Evolutionary conservation across 106 monocot genomes (phyloP).

Genomic region (Acorus calamus): DNA sequence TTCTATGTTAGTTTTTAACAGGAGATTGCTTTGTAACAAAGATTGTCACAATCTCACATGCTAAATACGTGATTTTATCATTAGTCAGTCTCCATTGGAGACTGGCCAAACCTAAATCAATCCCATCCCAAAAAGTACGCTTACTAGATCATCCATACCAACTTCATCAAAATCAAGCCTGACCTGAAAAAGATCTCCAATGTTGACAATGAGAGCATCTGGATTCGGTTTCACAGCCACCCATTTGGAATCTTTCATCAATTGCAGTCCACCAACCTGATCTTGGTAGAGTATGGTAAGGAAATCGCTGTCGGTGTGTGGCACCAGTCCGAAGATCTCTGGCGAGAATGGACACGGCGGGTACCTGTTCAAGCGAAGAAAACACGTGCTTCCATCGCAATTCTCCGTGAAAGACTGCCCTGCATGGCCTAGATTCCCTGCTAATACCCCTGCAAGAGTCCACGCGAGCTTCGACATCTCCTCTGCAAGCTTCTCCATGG

Average conservation of each 20-base stretch:
- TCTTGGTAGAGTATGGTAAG: conserved; percentile 83
- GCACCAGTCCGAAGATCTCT: conserved; percentile 45
- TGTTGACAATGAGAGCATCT: conserved; percentile 75
- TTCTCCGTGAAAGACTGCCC: conserved; percentile 21
- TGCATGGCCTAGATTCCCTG: conserved; percentile 39
- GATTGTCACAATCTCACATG: too few relatives aligned
- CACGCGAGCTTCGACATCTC: conserved; percentile 40
- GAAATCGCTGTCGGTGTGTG: conserved; percentile 95
- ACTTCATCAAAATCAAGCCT: too few relatives aligned
- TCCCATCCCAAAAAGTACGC: too few relatives aligned
- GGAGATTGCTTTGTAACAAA: too few relatives aligned
- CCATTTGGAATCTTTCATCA: conserved; percentile 71
- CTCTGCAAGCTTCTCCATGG: conserved; percentile 42
- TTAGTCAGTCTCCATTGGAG: too few relatives aligned
- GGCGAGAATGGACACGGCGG: conserved; percentile 69
- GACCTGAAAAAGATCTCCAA: conserved; percentile 93
- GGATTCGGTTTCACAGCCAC: conserved; percentile 67
- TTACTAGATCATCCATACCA: too few relatives aligned
- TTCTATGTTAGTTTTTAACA: too few relatives aligned
- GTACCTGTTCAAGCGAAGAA: conserved; percentile 72
- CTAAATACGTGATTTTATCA: too few relatives aligned
- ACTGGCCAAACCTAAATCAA: too few relatives aligned
- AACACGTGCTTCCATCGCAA: conserved; percentile 59
- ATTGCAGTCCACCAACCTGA: conserved; percentile 74
- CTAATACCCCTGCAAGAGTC: conserved; percentile 36